These are phyloP conservation scores for Solanum gracilifrons DNA, from an alignment of 257 asterid species.

Conservation along the genomic window DNA sequence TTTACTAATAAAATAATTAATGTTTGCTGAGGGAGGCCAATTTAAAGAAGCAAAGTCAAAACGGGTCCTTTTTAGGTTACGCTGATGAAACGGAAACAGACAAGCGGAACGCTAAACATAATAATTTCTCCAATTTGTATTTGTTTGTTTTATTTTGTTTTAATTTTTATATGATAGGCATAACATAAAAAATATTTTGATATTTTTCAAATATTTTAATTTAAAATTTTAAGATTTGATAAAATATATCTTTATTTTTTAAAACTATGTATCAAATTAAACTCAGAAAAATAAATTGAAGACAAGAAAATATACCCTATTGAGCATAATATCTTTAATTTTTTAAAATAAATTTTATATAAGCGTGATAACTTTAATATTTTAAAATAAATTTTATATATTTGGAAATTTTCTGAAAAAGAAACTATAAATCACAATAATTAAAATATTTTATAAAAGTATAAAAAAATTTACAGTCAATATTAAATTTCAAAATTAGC, in stretches of 20 bases:
- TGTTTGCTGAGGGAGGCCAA: neutral
- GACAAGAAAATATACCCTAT: neutral
- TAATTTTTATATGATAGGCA: too few relatives aligned
- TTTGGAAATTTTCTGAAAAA: neutral
- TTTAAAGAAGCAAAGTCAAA: neutral
- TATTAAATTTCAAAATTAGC: too few relatives aligned
- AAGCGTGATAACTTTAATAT: too few relatives aligned
- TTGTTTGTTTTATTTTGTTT: too few relatives aligned
- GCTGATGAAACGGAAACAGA: neutral
- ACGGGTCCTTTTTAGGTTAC: neutral
- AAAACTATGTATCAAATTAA: neutral
- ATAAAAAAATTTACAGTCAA: neutral
- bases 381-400: too few relatives aligned
- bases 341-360: too few relatives aligned
- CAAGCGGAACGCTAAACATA: neutral
- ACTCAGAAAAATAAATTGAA: neutral
- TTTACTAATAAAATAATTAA: neutral
- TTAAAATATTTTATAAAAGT: too few relatives aligned
- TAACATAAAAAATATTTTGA: neutral
- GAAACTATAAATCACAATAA: neutral
- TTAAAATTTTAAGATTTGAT: too few relatives aligned
- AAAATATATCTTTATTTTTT: too few relatives aligned
- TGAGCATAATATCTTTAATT: too few relatives aligned
- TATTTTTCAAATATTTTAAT: too few relatives aligned
- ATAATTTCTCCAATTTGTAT: neutral